Evolutionary conservation across 805 yeast genomes (phyloP).

Genomic region (Candida krabiensis): DNA sequence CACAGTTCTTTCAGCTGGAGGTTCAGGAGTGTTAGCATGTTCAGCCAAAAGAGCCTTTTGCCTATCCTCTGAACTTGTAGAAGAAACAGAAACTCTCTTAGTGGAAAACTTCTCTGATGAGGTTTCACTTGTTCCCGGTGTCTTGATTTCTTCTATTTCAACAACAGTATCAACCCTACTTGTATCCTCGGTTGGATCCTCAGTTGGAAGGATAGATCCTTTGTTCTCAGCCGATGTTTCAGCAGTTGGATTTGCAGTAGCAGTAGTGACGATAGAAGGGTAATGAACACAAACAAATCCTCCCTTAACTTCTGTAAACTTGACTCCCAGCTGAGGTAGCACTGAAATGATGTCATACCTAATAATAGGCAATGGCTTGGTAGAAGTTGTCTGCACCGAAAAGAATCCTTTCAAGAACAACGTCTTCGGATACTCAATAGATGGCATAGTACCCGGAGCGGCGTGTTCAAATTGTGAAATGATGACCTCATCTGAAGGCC

Average conservation of each 20-base stretch:
- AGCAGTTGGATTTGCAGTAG: neutral
- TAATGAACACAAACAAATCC: constrained; percentile 85
- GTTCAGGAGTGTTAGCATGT: constrained; percentile 16
- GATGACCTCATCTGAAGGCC: constrained; percentile 48
- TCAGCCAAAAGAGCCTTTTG: constrained; percentile 8
- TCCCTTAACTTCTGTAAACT: constrained; percentile 86
- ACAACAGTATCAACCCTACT: constrained; percentile 19
- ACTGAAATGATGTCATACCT: constrained; percentile 81
- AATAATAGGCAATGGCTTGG: constrained; percentile 86
- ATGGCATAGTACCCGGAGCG: constrained; percentile 81
- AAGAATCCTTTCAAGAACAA: constrained; percentile 90
- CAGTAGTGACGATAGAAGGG: constrained; percentile 40
- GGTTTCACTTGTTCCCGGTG: constrained; percentile 20
- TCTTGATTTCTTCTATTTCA: constrained; percentile 13
- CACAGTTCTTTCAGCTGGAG: constrained; percentile 17
- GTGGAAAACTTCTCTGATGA: constrained; percentile 18
- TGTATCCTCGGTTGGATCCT: constrained; percentile 18
- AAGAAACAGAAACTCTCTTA: constrained; percentile 23
- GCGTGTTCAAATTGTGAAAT: constrained; percentile 49
- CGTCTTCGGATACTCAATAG: constrained; percentile 90
- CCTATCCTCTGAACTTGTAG: constrained; percentile 19
- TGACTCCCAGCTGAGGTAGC: constrained; percentile 72
- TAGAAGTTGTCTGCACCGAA: constrained; percentile 92
- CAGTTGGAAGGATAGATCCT: neutral
- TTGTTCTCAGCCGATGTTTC: constrained; percentile 2